Percentiles rank a stretch among this genome's conserved stretches.
Conservation (phyloP, 2,329 filamentous ascomycete genomes). For the Penicillium olsonii region DNA sequence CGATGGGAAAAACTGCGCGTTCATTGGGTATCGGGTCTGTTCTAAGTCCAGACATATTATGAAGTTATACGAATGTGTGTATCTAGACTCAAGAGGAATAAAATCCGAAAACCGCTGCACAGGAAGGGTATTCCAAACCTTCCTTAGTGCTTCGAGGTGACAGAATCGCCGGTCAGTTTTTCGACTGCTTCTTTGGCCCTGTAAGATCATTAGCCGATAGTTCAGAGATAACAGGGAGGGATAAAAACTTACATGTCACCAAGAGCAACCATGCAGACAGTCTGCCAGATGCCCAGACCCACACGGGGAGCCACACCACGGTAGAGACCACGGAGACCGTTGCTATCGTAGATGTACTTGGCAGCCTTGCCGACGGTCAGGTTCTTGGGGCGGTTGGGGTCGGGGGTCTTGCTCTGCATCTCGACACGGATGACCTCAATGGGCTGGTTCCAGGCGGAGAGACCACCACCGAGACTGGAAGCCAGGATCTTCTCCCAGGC, state of each 20-base stretch:
- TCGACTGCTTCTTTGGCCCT: constrained; percentile 67
- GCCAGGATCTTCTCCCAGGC: constrained; percentile 87
- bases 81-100: constrained; percentile 6
- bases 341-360: constrained; percentile 85
- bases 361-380: constrained; percentile 86
- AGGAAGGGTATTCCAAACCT: constrained; percentile 43
- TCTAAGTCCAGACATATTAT: constrained; percentile 12
- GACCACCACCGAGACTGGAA: constrained; percentile 82
- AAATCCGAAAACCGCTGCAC: constrained; percentile 21
- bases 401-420: constrained; percentile 99
- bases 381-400: constrained; percentile 98
- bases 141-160: constrained; percentile 65
- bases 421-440: constrained; percentile 99
- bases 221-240: background rate
- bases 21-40: constrained; percentile 18
- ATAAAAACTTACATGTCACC: constrained; percentile 83
- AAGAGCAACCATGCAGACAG: constrained; percentile 98
- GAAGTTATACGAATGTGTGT: constrained; percentile 10
- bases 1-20: constrained; percentile 1
- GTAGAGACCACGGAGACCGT: constrained; percentile 90
- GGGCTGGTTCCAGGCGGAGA: constrained; percentile 98
- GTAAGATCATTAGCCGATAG: constrained; percentile 32
- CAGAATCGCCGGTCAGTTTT: constrained; percentile 63
- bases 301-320: constrained; percentile 93
- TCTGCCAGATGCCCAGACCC: constrained; percentile 97